Evolutionary conservation across 2,329 filamentous ascomycete species (phyloP), one percentile per base, ranked within the genome.

Genomic region (Phialophora macrospora): DNA sequence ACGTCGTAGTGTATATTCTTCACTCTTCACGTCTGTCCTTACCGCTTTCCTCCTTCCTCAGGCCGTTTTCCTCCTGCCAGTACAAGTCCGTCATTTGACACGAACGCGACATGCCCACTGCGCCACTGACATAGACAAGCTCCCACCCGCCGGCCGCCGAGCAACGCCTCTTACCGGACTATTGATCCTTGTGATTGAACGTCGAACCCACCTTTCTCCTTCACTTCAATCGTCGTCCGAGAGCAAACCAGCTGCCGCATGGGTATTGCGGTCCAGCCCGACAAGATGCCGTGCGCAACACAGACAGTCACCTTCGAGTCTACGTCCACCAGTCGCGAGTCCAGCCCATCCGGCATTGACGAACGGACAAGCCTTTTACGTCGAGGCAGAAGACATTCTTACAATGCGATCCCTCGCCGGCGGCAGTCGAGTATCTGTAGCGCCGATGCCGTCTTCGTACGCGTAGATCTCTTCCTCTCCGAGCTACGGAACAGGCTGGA

Each of bases 401-500:
- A 81, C 65, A 79, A 82, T 68, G 76, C 73, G 8, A 54, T 55
- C 20, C 60, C 75, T 32, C 71, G 76, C 14, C 74, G 79, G 63
- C 77, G 77, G 62, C 72, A 80, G 6, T 80, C 79, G 4, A 80
- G 77, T 61, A 77, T 81, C 60, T 79, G 79, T 66, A 80, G 79
- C 72, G 76, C 78, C 1, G 79, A 81, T 65, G 79, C 79, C 12
- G 75, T 81, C 17, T 81, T 79, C 55, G 72, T 82, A n/a, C 74
- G 77, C 66, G 80, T 82, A 49, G 80, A 82, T 72, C 74, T 82
- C 28, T 82, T 81, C 34, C 77, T 99, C 62, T 85, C 89, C 46
- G 93, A 98, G 76, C 84, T 99, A 51, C 93, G 96, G 78, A 86
- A 90, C 71, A 88, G 94, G 61, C 83, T 99, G 55, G 93, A 96